Evolutionary conservation across 1,139 yeast genomes (phyloP).

Genomic region (Pichia sp.): DNA sequence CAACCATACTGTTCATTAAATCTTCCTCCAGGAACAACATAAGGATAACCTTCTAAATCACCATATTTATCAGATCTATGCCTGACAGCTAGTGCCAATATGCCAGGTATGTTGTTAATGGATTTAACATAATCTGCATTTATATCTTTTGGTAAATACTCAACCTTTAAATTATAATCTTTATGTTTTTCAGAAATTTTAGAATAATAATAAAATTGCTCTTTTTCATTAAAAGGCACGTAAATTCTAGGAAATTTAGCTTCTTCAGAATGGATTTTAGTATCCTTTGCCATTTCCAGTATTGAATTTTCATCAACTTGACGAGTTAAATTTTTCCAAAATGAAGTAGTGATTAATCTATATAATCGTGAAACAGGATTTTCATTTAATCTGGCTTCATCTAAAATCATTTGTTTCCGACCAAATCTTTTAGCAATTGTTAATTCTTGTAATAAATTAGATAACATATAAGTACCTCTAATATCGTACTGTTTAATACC

Average conservation of each 20-base stretch:
- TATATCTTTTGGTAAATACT: conserved; percentile 56
- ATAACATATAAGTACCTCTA: conserved; percentile 86
- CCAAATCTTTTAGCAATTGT: conserved; percentile 83
- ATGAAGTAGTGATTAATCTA: conserved; percentile 67
- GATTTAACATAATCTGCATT: conserved; percentile 69
- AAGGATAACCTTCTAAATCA: conserved; percentile 63
- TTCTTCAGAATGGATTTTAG: conserved; percentile 63
- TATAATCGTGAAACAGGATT: conserved; percentile 78
- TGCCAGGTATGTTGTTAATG: conserved; percentile 77
- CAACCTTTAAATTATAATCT: conserved; percentile 63
- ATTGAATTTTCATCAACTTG: conserved; percentile 55
- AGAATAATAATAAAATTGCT: conserved; percentile 66
- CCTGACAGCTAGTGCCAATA: conserved; percentile 69
- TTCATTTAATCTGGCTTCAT: conserved; percentile 78
- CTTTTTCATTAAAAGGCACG: conserved; percentile 62
- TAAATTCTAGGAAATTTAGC: conserved; percentile 65
- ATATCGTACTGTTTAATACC: conserved; percentile 70
- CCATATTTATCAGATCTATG: conserved; percentile 29
- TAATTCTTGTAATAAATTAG: conserved; percentile 81
- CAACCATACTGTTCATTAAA: conserved; percentile 96
- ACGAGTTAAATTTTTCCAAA: conserved; percentile 80
- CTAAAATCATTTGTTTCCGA: conserved; percentile 66
- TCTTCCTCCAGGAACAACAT: conserved; percentile 95
- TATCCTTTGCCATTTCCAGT: conserved; percentile 71
- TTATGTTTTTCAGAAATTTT: conserved; percentile 51